Evolutionary conservation across 2,329 filamentous ascomycete genomes (phyloP).

Genomic region (Cytospora paraplurivora): DNA sequence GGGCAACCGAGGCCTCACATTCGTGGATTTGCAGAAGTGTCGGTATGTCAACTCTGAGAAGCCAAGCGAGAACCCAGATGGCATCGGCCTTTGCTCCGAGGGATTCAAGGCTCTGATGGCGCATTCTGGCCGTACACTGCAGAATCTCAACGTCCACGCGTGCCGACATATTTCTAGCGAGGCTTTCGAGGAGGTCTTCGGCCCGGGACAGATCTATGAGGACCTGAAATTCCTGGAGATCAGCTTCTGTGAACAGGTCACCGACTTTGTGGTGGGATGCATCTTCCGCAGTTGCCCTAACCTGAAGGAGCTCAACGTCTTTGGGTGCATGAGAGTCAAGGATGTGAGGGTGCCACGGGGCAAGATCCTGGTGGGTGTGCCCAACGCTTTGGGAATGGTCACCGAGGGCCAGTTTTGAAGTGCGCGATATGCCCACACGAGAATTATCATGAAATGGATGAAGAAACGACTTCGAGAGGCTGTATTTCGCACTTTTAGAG

Average conservation of each 20-base stretch:
- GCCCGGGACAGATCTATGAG: conserved; percentile 61
- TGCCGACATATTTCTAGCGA: conserved; percentile 77
- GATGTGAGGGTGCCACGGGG: conserved; percentile 56
- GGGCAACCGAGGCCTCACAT: conserved; percentile 70
- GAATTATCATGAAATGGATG: not conserved
- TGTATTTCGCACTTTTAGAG: not conserved
- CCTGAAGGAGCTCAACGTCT: conserved; percentile 61
- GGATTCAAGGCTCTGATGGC: conserved; percentile 82
- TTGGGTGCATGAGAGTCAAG: conserved; percentile 66
- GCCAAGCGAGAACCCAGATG: conserved; percentile 65
- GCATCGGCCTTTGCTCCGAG: conserved; percentile 71
- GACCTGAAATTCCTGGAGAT: conserved; percentile 72
- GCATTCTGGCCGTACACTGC: conserved; percentile 72
- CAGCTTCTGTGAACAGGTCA: conserved; percentile 72
- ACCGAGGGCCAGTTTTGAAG: conserved; percentile 49
- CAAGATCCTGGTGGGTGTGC: conserved; percentile 59
- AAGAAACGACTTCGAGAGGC: not conserved
- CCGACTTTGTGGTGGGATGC: conserved; percentile 63
- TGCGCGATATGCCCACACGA: not conserved
- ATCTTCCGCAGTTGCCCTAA: conserved; percentile 67
- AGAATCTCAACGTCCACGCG: conserved; percentile 74
- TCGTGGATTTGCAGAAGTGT: conserved; percentile 75
- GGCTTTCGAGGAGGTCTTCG: conserved; percentile 76
- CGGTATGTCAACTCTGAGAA: conserved; percentile 73
- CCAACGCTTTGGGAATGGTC: conserved; percentile 62